Conservation (phyloP, 2,329 filamentous ascomycete species). For the Fusarium sarcochroum region DNA sequence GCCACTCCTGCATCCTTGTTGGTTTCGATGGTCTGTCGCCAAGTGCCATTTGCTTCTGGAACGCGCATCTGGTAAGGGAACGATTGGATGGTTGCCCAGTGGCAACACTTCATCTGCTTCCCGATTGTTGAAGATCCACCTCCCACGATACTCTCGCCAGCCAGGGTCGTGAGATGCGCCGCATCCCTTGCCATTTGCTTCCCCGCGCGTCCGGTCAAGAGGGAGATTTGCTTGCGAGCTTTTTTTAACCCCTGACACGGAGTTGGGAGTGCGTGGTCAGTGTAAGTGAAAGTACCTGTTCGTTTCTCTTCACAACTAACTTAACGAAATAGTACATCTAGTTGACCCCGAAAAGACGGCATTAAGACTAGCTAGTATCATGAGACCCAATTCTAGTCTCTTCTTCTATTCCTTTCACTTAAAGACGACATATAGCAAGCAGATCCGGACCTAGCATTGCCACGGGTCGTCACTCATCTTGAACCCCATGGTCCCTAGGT, state of each 20-base stretch:
- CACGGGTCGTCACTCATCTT: conserved; percentile 31
- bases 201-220: conserved; percentile 30
- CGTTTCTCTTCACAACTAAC: conserved; percentile 34
- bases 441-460: conserved; percentile 21
- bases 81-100: conserved; percentile 36
- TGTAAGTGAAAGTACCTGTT: conserved; percentile 28
- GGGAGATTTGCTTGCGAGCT: conserved; percentile 20
- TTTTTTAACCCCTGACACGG: conserved; percentile 7
- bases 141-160: conserved; percentile 25
- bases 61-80: conserved; percentile 15
- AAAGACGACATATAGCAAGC: conserved; percentile 8
- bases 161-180: conserved; percentile 24
- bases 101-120: conserved; percentile 36
- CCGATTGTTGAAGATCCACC: conserved; percentile 44
- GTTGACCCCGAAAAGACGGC: conserved; percentile 12
- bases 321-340: conserved; percentile 18
- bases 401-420: not conserved
- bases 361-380: conserved; percentile 2
- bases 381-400: not conserved
- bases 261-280: conserved; percentile 6
- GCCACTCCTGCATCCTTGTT: conserved; percentile 29
- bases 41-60: conserved; percentile 37
- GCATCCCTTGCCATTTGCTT: conserved; percentile 22
- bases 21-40: conserved; percentile 30
- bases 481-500: conserved; percentile 22